Conservation (phyloP, 2,329 filamentous ascomycete species). For the Stagonosporopsis rhizophila region DNA sequence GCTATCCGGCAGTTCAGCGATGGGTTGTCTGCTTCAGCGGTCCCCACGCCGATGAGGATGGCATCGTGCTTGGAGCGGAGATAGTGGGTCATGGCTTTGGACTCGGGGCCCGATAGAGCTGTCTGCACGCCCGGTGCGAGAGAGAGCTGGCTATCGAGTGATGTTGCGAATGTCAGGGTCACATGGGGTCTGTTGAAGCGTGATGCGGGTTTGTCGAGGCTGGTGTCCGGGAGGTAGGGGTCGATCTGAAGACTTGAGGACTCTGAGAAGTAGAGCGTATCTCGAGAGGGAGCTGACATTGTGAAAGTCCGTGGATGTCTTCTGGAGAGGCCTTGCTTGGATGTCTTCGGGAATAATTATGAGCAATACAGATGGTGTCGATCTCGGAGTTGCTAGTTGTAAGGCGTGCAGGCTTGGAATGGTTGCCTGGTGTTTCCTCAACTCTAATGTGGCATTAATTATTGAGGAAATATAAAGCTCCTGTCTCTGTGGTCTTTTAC, state of each 20-base stretch:
- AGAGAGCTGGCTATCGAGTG: slow-evolving; percentile 82
- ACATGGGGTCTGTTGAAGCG: slow-evolving; percentile 27
- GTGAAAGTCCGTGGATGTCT: no score
- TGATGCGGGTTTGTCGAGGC: slow-evolving; percentile 3
- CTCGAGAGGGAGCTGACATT: slow-evolving; percentile 26
- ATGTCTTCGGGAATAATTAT: not conserved
- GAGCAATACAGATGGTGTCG: not conserved
- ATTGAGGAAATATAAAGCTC: not conserved
- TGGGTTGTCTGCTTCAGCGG: slow-evolving; percentile 84
- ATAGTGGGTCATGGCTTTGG: slow-evolving; percentile 93
- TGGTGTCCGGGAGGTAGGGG: slow-evolving; percentile 56
- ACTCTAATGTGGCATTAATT: no score
- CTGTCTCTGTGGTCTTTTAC: no score
- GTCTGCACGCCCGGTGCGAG: slow-evolving; percentile 82
- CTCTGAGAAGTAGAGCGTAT: slow-evolving; percentile 51
- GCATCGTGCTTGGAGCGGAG: slow-evolving; percentile 82
- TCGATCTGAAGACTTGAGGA: slow-evolving; percentile 56
- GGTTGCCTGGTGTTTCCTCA: slow-evolving; percentile 4
- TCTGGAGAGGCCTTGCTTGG: not conserved
- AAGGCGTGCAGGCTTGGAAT: not conserved
- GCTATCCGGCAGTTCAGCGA: slow-evolving; percentile 81
- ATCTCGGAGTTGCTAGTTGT: not conserved
- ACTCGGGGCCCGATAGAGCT: slow-evolving; percentile 78
- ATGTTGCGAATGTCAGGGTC: slow-evolving; percentile 89
- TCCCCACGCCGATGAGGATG: slow-evolving; percentile 85